Conservation (phyloP, 768 basidiomycete species). For the Tricholoma sp. region DNA sequence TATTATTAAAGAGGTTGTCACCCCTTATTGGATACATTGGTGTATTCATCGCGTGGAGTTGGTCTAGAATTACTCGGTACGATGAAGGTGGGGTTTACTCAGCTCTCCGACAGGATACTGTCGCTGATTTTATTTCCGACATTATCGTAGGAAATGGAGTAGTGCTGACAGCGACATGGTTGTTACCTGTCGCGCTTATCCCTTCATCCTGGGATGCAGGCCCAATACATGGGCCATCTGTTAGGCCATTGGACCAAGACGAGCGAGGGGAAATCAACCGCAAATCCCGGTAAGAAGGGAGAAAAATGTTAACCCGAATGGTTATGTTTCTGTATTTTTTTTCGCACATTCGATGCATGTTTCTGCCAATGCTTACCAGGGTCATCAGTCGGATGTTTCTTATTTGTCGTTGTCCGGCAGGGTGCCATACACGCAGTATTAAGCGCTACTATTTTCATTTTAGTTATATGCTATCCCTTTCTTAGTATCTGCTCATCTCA, state of each 20-base stretch:
- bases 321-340: not conserved
- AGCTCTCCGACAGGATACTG: not conserved
- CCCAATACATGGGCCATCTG: slow-evolving; percentile 29
- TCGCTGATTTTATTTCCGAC: not conserved
- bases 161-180: slow-evolving; percentile 79
- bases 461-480: too few species aligned
- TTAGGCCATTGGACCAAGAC: not conserved
- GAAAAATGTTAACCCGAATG: not conserved
- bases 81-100: slow-evolving; percentile 51
- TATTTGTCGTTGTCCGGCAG: too few species aligned
- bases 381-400: not conserved
- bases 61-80: slow-evolving; percentile 60
- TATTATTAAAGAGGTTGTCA: slow-evolving; percentile 54
- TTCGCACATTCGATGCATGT: not conserved
- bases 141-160: slow-evolving; percentile 59
- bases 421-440: too few species aligned
- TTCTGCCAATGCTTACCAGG: not conserved
- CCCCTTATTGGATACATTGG: slow-evolving; percentile 71
- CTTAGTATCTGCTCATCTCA: too few species aligned
- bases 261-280: not conserved
- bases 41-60: slow-evolving; percentile 74
- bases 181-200: slow-evolving; percentile 69
- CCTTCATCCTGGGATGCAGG: slow-evolving; percentile 71
- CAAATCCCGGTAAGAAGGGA: not conserved
- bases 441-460: too few species aligned